A percentile compares a stretch with the other conserved stretches of the same genome.
These are phyloP conservation scores for Lathyrus oleraceus DNA, from an alignment of 306 rosid species.

Conservation along the genomic window DNA sequence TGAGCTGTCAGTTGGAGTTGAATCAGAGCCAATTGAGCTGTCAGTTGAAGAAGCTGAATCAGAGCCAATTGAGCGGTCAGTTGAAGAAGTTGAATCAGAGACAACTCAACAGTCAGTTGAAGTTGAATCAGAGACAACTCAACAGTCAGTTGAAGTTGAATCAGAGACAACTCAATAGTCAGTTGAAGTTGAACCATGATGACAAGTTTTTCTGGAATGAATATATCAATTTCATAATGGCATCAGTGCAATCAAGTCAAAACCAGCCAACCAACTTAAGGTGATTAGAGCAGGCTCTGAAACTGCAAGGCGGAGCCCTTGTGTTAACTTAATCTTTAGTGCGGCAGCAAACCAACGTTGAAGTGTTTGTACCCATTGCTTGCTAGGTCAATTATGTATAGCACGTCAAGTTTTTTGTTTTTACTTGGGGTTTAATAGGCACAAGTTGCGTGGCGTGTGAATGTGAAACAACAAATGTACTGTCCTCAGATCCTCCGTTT, in stretches of 20 bases:
- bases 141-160: slow-evolving; percentile 4
- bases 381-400: slow-evolving; percentile 31
- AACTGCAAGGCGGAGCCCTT: slow-evolving; percentile 23
- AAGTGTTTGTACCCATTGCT: slow-evolving; percentile 21
- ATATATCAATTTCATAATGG: slow-evolving; percentile 25
- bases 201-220: slow-evolving; percentile 22
- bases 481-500: slow-evolving; percentile 1
- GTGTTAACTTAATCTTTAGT: slow-evolving; percentile 19
- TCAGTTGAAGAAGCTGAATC: slow-evolving; percentile 18
- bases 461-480: slow-evolving; percentile 16
- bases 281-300: slow-evolving; percentile 21
- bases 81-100: slow-evolving; percentile 21
- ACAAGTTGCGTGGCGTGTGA: slow-evolving; percentile 18
- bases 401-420: slow-evolving; percentile 16
- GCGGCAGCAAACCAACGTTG: slow-evolving; percentile 26
- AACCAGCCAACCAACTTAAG: slow-evolving; percentile 27
- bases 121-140: slow-evolving; percentile 28
- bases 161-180: no score
- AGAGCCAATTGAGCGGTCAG: not conserved
- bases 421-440: slow-evolving; percentile 8
- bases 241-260: slow-evolving; percentile 34
- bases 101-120: slow-evolving; percentile 25
- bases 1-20: slow-evolving; percentile 23
- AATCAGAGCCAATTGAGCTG: slow-evolving; percentile 28
- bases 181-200: slow-evolving; percentile 39